These are phyloP conservation scores for Arthroderma sp. DNA, from an alignment of 2,329 filamentous ascomycete genomes.

Conservation along the genomic window DNA sequence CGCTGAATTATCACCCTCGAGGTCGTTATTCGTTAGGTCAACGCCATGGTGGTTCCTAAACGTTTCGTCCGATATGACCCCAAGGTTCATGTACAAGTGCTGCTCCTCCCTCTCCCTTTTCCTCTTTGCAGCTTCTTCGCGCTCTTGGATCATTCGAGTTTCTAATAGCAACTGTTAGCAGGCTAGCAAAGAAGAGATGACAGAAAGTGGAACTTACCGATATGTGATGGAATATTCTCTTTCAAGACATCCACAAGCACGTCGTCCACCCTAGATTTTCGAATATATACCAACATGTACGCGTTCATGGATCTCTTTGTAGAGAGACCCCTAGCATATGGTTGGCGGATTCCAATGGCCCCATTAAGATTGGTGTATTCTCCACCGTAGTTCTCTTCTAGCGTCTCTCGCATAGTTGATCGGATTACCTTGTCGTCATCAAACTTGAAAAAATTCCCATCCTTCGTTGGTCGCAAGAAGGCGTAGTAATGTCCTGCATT, in stretches of 20 bases:
- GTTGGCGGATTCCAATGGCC: constrained; percentile 45
- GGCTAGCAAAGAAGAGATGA: constrained; percentile 1
- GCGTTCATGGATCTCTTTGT: constrained; percentile 67
- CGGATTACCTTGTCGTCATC: constrained; percentile 97
- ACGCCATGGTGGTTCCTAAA: constrained; percentile 73
- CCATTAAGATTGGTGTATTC: constrained; percentile 56
- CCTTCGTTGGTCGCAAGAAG: constrained; percentile 84
- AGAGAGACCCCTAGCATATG: constrained; percentile 50
- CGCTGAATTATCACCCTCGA: constrained; percentile 48
- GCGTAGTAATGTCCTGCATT: constrained; percentile 98
- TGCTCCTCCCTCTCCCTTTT: constrained; percentile 87
- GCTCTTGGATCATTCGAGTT: constrained; percentile 67
- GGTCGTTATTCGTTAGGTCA: constrained; percentile 61
- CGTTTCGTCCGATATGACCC: constrained; percentile 66
- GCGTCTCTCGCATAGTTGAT: constrained; percentile 75
- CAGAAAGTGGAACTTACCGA: constrained; percentile 42
- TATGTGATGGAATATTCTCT: constrained; percentile 66
- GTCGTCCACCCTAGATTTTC: constrained; percentile 70
- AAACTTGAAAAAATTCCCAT: constrained; percentile 91
- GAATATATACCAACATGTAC: constrained; percentile 98
- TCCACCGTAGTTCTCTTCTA: constrained; percentile 94
- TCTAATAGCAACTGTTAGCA: constrained; percentile 34
- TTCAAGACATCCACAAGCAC: constrained; percentile 65
- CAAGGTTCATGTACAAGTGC: constrained; percentile 78
- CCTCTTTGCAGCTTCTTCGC: constrained; percentile 57